Percentiles rank a stretch among this genome's conserved stretches.
These are phyloP conservation scores for Multifurca ochricompacta DNA, from an alignment of 768 basidiomycete species.

Conservation along the genomic window DNA sequence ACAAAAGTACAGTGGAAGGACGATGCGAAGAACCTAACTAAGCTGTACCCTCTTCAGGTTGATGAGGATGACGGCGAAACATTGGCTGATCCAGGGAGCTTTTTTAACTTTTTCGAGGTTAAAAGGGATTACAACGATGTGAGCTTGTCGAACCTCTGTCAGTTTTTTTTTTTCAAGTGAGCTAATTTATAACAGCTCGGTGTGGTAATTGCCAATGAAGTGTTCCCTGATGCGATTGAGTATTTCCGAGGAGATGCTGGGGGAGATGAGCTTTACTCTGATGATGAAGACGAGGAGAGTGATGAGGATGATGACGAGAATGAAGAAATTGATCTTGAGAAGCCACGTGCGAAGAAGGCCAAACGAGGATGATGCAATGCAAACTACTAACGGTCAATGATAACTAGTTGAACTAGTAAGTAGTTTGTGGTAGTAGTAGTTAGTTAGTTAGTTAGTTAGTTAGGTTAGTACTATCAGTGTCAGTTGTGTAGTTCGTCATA, in stretches of 20 bases:
- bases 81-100: conserved; percentile 64
- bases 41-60: conserved; percentile 60
- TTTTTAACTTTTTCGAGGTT: conserved; percentile 83
- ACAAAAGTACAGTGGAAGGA: conserved; percentile 79
- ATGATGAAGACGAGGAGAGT: conserved; percentile 60
- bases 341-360: conserved; percentile 68
- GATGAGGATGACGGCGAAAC: conserved; percentile 57
- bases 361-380: conserved; percentile 41
- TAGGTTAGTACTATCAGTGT: too few species aligned
- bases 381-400: too few species aligned
- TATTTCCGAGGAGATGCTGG: conserved; percentile 67
- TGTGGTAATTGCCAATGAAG: conserved; percentile 60
- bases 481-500: too few species aligned
- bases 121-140: conserved; percentile 62
- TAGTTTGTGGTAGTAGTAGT: too few species aligned
- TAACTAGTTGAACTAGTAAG: too few species aligned
- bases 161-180: not conserved
- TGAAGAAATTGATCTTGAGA: conserved; percentile 80
- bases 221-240: conserved; percentile 76
- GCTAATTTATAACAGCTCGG: conserved; percentile 47
- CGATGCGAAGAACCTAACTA: conserved; percentile 65
- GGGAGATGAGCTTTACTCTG: conserved; percentile 53
- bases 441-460: too few species aligned
- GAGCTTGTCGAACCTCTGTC: conserved; percentile 26
- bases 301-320: conserved; percentile 73